phyloP scores from a whole-genome alignment of 106 monocot genomes.

The Vanilla planifolia region DNA sequence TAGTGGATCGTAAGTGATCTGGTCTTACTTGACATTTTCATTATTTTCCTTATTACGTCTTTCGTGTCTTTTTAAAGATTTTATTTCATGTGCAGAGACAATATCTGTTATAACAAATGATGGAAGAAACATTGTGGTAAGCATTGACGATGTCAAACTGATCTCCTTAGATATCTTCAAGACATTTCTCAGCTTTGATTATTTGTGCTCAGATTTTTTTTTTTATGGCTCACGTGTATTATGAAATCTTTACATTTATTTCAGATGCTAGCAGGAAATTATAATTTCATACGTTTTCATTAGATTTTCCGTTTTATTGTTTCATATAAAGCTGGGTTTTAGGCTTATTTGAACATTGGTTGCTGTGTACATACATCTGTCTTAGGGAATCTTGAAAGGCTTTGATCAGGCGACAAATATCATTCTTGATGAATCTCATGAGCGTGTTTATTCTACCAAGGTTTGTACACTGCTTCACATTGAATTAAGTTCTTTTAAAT shows the following conservation, averaged over 20 bases:
- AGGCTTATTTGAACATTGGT: background rate
- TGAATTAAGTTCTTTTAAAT: background rate
- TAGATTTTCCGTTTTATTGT: background rate
- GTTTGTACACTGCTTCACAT: constrained; percentile 19
- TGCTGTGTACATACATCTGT: background rate
- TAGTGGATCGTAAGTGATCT: constrained; percentile 45
- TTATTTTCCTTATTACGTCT: background rate
- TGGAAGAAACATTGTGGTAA: constrained; percentile 89
- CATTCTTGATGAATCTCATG: constrained; percentile 97
- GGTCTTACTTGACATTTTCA: background rate
- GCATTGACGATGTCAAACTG: background rate
- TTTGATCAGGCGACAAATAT: constrained; percentile 97
- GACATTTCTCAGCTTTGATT: background rate
- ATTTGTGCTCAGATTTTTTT: background rate
- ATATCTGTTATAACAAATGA: constrained; percentile 97
- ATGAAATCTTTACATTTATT: background rate
- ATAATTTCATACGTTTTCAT: background rate
- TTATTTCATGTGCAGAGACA: constrained; percentile 47
- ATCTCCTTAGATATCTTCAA: background rate
- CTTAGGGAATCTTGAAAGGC: constrained; percentile 85
- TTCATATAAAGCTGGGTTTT: background rate
- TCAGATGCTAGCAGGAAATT: background rate
- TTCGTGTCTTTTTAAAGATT: too few species aligned
- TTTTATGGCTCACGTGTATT: too few species aligned
- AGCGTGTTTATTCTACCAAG: constrained; percentile 92